Base-by-base conservation (phyloP, 805 yeast genomes). In the Starmerella gropengiesseri region DNA sequence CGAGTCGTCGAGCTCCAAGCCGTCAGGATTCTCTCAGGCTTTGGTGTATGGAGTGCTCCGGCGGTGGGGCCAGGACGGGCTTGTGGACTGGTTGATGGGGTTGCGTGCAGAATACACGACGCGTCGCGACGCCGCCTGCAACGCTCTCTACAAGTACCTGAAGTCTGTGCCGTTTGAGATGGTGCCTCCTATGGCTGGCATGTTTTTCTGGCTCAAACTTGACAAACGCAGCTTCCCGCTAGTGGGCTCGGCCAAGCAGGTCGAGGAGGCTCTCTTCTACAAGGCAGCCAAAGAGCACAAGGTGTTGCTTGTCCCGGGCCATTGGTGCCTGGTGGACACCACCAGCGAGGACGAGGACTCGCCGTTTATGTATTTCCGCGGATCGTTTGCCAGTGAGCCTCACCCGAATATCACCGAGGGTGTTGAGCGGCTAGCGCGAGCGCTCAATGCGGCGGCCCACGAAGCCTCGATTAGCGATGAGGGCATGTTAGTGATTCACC, bases 21-120 rank as follows among this genome's bases (percentile, higher is more conserved):
- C 94, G 13, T 71, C 86, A 8, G 96, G 96, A 12, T 74, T 85
- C 58, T 66, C 94, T n/a, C 86, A 77, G 62, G 65, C 89, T 11
- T 54, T 81, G 34, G 70, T 78, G 42, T 71, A 78, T 53, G 84
- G 84, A 41, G 65, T 83, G 50, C 70, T 86, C 54, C 73, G 74
- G 46, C 74, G 80, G 54, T 86, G 96, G 96, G 95, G 94, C 44
- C 95, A 86, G 65, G 59, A 60, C 6, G 95, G 95, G 18, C 85
- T 81, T 67, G 54, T 84, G 53, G 91, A 84, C 63, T 86, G 95
- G 95, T 73, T 86, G 58, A 77, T 81, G 47, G 82, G 83, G 41
- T 64, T 74, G 52, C 65, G 78, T 50, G 61, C 62, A 41, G 89
- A 83, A 61, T 89, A 89, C 71, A 79, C 95, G 21, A 71, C 69